Evolutionary conservation across 1,139 yeast species (phyloP).

Genomic region (Candida tunisiensis): DNA sequence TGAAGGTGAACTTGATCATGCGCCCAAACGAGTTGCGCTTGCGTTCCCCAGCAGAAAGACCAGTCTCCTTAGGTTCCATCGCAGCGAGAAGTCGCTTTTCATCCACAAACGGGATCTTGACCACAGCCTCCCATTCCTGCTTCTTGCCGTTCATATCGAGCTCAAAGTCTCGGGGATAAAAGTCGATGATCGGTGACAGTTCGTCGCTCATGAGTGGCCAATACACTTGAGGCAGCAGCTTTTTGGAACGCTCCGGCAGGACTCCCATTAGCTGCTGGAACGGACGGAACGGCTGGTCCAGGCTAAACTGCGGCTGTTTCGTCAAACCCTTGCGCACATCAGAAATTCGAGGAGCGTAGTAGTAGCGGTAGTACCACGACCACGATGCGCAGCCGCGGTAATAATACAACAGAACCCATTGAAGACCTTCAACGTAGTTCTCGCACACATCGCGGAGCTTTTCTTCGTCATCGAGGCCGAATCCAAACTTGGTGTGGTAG

Average conservation of each 20-base stretch:
- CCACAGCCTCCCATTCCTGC: constrained; percentile 97
- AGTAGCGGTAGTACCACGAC: constrained; percentile 86
- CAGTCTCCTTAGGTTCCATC: constrained; percentile 42
- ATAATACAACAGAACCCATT: constrained; percentile 88
- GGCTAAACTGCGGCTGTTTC: constrained; percentile 37
- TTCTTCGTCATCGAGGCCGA: constrained; percentile 35
- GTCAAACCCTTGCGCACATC: constrained; percentile 61
- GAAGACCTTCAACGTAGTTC: constrained; percentile 84
- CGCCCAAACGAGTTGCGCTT: constrained; percentile 59
- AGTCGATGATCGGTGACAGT: constrained; percentile 74
- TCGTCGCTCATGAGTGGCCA: constrained; percentile 82
- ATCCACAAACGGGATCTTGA: constrained; percentile 86
- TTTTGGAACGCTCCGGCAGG: constrained; percentile 79
- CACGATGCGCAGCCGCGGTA: constrained; percentile 85
- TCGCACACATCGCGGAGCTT: constrained; percentile 44
- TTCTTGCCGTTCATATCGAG: constrained; percentile 89
- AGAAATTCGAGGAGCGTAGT: constrained; percentile 86
- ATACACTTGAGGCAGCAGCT: constrained; percentile 61
- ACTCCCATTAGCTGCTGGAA: constrained; percentile 98
- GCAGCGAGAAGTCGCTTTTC: constrained; percentile 57
- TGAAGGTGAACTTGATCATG: constrained; percentile 49
- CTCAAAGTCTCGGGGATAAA: constrained; percentile 80
- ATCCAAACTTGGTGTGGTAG: constrained; percentile 61
- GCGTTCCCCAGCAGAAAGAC: constrained; percentile 51
- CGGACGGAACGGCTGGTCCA: constrained; percentile 74